Percentiles rank a stretch among this genome's conserved stretches.
phyloP scores from a whole-genome alignment of 1,284 basidiomycete species.

The Marasmius fiardii region DNA sequence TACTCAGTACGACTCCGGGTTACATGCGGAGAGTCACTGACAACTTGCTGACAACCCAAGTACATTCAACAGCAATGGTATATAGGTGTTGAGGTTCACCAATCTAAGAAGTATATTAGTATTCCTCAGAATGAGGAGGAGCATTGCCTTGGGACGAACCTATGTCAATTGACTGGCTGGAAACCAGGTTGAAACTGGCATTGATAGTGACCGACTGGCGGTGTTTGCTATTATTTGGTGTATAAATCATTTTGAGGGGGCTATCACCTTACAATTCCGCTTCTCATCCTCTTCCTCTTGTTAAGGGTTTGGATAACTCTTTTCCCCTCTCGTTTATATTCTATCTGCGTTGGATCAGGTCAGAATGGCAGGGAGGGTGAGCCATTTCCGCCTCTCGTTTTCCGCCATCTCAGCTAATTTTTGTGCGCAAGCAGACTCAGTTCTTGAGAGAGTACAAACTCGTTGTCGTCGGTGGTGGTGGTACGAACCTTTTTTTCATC shows the following conservation, averaged over 20 bases:
- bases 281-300: constrained; percentile 1
- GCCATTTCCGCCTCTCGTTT: neutral
- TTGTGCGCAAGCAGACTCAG: constrained; percentile 59
- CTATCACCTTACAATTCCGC: neutral
- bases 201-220: neutral
- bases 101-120: neutral
- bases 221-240: neutral
- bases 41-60: too few species aligned
- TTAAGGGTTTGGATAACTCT: neutral
- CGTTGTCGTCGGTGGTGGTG: constrained; percentile 97
- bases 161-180: neutral
- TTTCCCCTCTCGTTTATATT: neutral
- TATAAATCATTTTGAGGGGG: neutral
- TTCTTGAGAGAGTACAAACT: constrained; percentile 96
- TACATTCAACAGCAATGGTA: too few species aligned
- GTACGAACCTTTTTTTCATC: constrained; percentile 34
- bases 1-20: too few species aligned
- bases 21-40: too few species aligned
- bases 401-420: neutral
- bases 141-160: neutral
- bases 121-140: neutral
- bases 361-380: constrained; percentile 15
- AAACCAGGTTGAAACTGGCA: neutral
- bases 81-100: neutral
- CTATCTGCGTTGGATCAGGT: neutral